Evolutionary conservation across 1,139 yeast species (phyloP).

Genomic region (Saccharomyces uvarum): DNA sequence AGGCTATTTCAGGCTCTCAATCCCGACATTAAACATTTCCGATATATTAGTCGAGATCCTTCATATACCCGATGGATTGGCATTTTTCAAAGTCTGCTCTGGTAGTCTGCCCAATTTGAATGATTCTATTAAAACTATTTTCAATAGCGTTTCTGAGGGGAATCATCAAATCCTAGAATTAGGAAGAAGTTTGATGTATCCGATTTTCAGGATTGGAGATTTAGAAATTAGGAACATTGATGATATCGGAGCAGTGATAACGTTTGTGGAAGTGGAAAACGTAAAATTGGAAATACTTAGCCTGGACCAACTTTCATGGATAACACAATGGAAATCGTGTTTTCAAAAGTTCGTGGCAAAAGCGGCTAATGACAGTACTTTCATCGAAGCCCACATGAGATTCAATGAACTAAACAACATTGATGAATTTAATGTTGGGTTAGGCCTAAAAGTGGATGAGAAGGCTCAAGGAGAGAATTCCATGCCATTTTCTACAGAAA

Average conservation of each 20-base stretch:
- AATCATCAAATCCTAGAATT: constrained; percentile 16
- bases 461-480: not conserved
- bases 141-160: constrained; percentile 7
- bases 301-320: constrained; percentile 16
- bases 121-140: not conserved
- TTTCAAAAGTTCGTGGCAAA: constrained; percentile 10
- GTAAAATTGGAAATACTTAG: constrained; percentile 10
- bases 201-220: constrained; percentile 31
- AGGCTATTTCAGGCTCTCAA: constrained; percentile 14
- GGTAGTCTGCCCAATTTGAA: constrained; percentile 11
- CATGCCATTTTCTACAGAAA: not conserved
- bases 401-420: not conserved
- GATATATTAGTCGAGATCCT: constrained; percentile 27
- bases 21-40: constrained; percentile 10
- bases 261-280: constrained; percentile 12
- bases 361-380: not conserved
- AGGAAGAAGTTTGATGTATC: constrained; percentile 33
- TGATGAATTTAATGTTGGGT: not conserved
- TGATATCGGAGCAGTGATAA: constrained; percentile 8
- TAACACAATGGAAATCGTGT: constrained; percentile 14
- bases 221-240: constrained; percentile 14
- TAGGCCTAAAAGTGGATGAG: not conserved
- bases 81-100: constrained; percentile 30
- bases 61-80: constrained; percentile 25
- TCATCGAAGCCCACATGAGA: not conserved